Base-by-base conservation (phyloP, 176 grass and related monocot genomes). In the Alopecurus myosuroides region DNA sequence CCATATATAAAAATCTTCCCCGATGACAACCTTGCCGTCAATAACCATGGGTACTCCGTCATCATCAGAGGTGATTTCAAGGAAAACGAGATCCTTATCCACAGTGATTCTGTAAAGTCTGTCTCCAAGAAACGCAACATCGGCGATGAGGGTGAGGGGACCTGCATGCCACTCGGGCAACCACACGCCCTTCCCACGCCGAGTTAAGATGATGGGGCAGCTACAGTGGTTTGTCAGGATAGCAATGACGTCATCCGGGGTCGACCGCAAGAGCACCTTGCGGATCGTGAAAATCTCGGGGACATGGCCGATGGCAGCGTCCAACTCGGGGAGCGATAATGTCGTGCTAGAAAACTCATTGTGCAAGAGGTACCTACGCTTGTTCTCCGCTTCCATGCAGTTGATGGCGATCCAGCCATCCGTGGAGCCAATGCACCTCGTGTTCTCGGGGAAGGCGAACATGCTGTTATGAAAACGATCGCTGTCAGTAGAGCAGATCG, bases 381-480 rank as follows among this genome's bases (percentile, higher is more conserved):
- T 56, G 9, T 56, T 56, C n/a, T n/a, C n/a, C n/a, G n/a, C n/a
- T n/a, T n/a, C n/a, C n/a, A n/a, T n/a, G n/a, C n/a, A n/a, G n/a
- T n/a, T n/a, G n/a, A n/a, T n/a, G n/a, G n/a, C 18, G 18, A 52
- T 52, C 49, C 49, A 52, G 6, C 49, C 1, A 1, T 52, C 18
- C 1, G 49, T 52, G 20, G 49, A 52, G 18, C 49, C 49, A 20
- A 52, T 8, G 18, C 49, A 52, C 6, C 17, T 52, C 18, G 49
- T 52, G 18, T 7, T 52, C 5, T 20, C 0, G 0, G 18, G 49
- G 18, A 52, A n/a, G n/a, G n/a, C n/a, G 7, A 52, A 7, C 1
- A 4, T n/a, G n/a, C 5, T 5, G 18, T 52, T 1, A 0, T 20
- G 6, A 6, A 0, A n/a, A n/a, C n/a, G n/a, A n/a, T n/a, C n/a